Conservation (phyloP, 1,139 yeast species). For the Candida mesenterica region DNA sequence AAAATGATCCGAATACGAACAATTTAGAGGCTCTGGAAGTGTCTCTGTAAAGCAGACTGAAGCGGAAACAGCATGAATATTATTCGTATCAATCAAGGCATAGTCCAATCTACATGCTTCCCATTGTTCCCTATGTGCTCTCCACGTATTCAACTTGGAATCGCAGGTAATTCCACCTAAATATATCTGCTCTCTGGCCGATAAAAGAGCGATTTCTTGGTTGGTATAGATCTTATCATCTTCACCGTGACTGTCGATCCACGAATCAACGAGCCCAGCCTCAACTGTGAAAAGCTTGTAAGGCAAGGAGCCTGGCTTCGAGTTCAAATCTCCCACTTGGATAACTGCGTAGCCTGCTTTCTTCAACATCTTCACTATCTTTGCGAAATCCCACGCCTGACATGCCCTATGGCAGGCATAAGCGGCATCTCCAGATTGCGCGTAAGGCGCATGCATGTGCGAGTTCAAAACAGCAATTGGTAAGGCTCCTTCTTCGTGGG, state of each 20-base stretch:
- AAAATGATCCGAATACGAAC: conserved; percentile 89
- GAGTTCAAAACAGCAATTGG: conserved; percentile 82
- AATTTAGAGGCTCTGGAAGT: conserved; percentile 54
- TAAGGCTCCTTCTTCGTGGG: conserved; percentile 41
- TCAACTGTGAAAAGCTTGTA: conserved; percentile 68
- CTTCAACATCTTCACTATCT: conserved; percentile 58
- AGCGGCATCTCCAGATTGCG: conserved; percentile 78
- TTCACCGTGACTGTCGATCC: conserved; percentile 66
- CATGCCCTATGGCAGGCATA: conserved; percentile 88
- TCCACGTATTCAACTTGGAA: conserved; percentile 83
- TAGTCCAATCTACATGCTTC: conserved; percentile 93
- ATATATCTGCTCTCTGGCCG: conserved; percentile 65
- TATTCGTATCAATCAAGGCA: conserved; percentile 66
- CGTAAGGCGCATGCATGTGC: conserved; percentile 98
- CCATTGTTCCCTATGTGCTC: conserved; percentile 54
- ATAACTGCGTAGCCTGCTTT: conserved; percentile 81
- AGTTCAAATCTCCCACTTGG: conserved; percentile 90
- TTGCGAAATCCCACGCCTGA: conserved; percentile 95
- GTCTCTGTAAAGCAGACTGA: conserved; percentile 70
- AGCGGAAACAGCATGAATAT: conserved; percentile 56
- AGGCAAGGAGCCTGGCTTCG: conserved; percentile 83
- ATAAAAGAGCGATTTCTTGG: conserved; percentile 48
- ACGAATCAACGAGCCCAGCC: conserved; percentile 75
- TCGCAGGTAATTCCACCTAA: conserved; percentile 89
- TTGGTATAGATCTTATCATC: conserved; percentile 19